Percentiles rank a stretch among this genome's conserved stretches.
Conservation (phyloP, 768 basidiomycete species). For the Psilocybe tampanensis region DNA sequence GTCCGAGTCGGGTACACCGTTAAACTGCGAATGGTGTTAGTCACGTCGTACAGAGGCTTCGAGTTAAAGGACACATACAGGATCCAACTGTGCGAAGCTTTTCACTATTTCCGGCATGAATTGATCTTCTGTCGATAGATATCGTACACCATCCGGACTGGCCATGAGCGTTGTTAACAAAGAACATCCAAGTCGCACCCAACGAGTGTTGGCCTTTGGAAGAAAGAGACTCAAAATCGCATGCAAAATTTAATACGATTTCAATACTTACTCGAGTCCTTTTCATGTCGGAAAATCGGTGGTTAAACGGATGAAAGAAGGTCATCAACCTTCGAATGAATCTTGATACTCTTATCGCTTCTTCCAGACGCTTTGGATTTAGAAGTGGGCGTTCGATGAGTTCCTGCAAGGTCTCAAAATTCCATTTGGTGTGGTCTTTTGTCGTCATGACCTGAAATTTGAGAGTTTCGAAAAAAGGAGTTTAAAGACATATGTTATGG, state of each 20-base stretch:
- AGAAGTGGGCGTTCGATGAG: constrained; percentile 91
- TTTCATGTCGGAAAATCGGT: constrained; percentile 84
- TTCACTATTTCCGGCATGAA: constrained; percentile 82
- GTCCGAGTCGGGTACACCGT: constrained; percentile 70
- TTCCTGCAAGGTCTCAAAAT: constrained; percentile 85
- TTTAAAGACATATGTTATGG: neutral
- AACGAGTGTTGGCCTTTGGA: constrained; percentile 78
- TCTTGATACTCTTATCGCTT: constrained; percentile 87
- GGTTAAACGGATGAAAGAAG: constrained; percentile 91
- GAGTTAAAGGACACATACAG: constrained; percentile 49
- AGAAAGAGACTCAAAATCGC: neutral
- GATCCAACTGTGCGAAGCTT: constrained; percentile 91
- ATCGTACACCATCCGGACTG: constrained; percentile 81
- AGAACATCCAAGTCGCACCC: constrained; percentile 85
- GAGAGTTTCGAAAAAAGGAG: neutral
- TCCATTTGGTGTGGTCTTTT: constrained; percentile 92
- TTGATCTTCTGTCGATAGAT: constrained; percentile 80
- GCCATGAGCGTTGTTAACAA: constrained; percentile 82
- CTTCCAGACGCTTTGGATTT: constrained; percentile 91
- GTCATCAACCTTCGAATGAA: constrained; percentile 90
- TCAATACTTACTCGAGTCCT: constrained; percentile 55
- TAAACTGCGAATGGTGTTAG: constrained; percentile 51
- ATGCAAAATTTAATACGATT: neutral
- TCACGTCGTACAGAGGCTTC: neutral
- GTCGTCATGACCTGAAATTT: constrained; percentile 68